phyloP scores from a whole-genome alignment of 257 asterid species.

The Fraxinus quadrangulata region DNA sequence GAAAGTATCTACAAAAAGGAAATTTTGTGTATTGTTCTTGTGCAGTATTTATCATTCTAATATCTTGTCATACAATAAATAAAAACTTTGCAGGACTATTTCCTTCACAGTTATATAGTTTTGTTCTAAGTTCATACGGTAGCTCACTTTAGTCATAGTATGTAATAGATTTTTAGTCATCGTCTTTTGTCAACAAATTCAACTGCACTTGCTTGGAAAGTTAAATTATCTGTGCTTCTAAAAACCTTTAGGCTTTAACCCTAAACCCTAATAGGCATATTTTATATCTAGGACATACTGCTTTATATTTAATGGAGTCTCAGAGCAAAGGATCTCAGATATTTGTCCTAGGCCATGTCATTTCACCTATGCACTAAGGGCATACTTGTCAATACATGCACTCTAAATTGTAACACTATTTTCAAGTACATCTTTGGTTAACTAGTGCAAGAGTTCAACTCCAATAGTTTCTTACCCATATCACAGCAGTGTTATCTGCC shows the following conservation, averaged over 20 bases:
- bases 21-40: too few species aligned
- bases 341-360: background rate
- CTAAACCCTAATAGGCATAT: background rate
- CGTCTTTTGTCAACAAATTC: background rate
- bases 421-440: background rate
- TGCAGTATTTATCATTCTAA: background rate
- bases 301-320: background rate
- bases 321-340: background rate
- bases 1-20: background rate
- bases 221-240: background rate
- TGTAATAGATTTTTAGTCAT: too few species aligned
- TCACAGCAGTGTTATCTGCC: background rate
- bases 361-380: too few species aligned
- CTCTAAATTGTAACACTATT: too few species aligned
- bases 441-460: background rate
- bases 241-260: too few species aligned
- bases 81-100: background rate
- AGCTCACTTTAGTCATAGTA: background rate
- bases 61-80: background rate
- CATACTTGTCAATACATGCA: too few species aligned
- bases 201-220: background rate
- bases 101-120: background rate
- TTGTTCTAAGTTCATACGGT: background rate
- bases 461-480: too few species aligned
- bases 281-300: background rate